Evolutionary conservation across 1,139 yeast genomes (phyloP).

Genomic region (Meyerozyma athensensis): DNA sequence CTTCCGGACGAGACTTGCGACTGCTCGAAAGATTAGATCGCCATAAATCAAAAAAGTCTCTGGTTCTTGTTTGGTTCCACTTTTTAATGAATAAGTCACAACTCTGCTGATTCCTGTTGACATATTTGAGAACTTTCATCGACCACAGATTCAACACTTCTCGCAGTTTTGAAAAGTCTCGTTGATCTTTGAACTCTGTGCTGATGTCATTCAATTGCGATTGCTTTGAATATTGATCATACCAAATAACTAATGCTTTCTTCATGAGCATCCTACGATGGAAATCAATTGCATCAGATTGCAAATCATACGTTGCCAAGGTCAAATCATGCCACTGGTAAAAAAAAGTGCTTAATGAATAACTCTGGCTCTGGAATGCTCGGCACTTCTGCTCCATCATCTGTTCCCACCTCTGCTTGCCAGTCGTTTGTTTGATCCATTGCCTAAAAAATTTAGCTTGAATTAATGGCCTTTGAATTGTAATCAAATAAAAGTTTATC

Average conservation of each 20-base stretch:
- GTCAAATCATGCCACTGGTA: conserved; percentile 16
- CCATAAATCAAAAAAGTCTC: conserved; percentile 38
- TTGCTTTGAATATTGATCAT: conserved; percentile 19
- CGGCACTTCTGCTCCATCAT: conserved; percentile 14
- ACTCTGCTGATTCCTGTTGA: conserved; percentile 32
- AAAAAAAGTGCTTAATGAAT: conserved; percentile 9
- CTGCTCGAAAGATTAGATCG: conserved; percentile 5
- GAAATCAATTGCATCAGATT: conserved; percentile 17
- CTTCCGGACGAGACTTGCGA: conserved; percentile 13
- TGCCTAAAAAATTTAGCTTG: conserved; percentile 11
- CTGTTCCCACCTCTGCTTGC: conserved; percentile 8
- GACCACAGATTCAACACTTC: conserved; percentile 34
- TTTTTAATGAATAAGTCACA: conserved; percentile 31
- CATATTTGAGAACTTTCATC: conserved; percentile 30
- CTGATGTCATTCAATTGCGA: conserved; percentile 23
- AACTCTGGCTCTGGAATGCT: conserved; percentile 11
- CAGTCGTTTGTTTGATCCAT: conserved; percentile 23
- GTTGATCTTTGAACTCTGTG: conserved; percentile 26
- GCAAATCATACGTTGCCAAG: conserved; percentile 6
- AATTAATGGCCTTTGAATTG: conserved; percentile 11
- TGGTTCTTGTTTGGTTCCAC: conserved; percentile 27
- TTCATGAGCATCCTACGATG: conserved; percentile 21
- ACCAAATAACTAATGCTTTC: conserved; percentile 32
- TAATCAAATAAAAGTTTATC: conserved; percentile 13
- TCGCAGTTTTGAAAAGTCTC: conserved; percentile 22